Conservation (phyloP, 306 rosid genomes). For the Clitoria ternatea region DNA sequence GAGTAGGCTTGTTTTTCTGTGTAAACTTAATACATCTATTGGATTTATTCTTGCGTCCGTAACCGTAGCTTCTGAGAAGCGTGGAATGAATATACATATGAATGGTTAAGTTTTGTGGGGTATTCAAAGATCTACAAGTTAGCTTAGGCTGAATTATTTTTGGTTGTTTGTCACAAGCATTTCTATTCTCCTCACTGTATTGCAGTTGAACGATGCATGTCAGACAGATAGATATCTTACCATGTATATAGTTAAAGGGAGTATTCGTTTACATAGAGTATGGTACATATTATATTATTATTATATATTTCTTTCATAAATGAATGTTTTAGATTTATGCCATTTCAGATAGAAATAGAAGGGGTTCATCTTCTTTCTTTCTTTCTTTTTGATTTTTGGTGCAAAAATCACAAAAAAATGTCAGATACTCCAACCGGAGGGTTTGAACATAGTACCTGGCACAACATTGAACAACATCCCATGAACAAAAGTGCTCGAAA, state of each 20-base stretch:
- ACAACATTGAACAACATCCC: neutral
- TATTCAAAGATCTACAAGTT: constrained; percentile 11
- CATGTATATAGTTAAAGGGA: neutral
- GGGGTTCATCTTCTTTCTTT: neutral
- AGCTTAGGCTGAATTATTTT: constrained; percentile 34
- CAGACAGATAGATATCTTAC: neutral
- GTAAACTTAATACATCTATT: constrained; percentile 66
- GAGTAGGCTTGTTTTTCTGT: constrained; percentile 57
- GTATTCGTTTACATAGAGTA: neutral
- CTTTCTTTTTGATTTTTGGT: neutral
- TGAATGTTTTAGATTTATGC: neutral
- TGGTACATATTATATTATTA: neutral
- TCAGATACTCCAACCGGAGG: too few species aligned
- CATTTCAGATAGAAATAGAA: neutral
- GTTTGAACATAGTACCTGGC: too few species aligned
- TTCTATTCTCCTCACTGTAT: constrained; percentile 1
- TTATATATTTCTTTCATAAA: too few species aligned
- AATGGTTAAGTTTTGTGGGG: constrained; percentile 31
- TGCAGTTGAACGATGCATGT: constrained; percentile 14
- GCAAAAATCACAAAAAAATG: too few species aligned
- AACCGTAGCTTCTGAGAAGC: constrained; percentile 48
- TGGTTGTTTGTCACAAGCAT: neutral
- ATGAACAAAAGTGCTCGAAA: too few species aligned
- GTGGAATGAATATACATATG: constrained; percentile 29
- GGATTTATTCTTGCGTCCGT: constrained; percentile 87